Conservation (phyloP, 441 rosid genomes). For the Dalechampia spathulata region DNA sequence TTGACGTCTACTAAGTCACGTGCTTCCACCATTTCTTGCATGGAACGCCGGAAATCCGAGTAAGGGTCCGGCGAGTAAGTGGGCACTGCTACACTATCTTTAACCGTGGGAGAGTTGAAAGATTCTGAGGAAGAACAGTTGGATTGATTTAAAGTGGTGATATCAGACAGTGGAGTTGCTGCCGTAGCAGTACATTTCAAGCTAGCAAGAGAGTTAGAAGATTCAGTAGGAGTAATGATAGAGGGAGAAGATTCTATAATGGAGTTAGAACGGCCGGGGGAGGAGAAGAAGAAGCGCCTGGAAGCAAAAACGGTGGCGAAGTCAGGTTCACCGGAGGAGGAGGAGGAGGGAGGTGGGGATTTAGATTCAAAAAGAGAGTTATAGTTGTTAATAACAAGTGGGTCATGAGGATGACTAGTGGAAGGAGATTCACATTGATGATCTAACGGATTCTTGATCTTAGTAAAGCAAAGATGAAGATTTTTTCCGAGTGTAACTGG, state of each 20-base stretch:
- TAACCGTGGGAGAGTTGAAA: conserved; percentile 5
- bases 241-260: conserved; percentile 57
- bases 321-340: conserved; percentile 38
- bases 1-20: conserved; percentile 39
- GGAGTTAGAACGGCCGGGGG: conserved; percentile 86
- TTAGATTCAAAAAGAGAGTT: conserved; percentile 50
- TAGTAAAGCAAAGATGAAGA: conserved; percentile 56
- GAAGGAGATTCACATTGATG: conserved; percentile 22
- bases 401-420: conserved; percentile 15
- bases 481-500: conserved; percentile 38
- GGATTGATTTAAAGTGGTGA: neutral
- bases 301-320: conserved; percentile 65
- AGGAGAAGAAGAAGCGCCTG: conserved; percentile 79
- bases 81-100: conserved; percentile 45
- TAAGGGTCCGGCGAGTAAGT: conserved; percentile 78
- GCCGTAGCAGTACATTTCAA: conserved; percentile 10
- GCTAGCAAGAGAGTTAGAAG: conserved; percentile 18
- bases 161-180: conserved; percentile 6
- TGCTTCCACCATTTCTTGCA: conserved; percentile 96
- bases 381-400: conserved; percentile 32
- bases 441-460: conserved; percentile 30
- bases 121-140: conserved; percentile 10
- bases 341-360: conserved; percentile 23
- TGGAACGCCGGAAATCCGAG: conserved; percentile 71
- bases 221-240: conserved; percentile 20